Evolutionary conservation across 495 filamentous ascomycete species (phyloP).

Genomic region (Podospora australis): DNA sequence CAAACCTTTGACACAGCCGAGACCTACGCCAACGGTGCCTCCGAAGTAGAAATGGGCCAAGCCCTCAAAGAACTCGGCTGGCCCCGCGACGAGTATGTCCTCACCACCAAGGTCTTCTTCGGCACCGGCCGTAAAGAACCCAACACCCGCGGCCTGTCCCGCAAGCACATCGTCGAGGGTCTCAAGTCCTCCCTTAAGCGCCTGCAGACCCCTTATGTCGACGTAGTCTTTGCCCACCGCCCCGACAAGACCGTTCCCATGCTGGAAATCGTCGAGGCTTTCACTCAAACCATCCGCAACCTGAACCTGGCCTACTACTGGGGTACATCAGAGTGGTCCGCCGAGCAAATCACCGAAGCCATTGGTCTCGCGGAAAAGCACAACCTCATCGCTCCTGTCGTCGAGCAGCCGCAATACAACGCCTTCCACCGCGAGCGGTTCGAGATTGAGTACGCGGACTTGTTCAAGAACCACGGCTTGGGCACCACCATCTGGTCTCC

Average conservation of each 20-base stretch:
- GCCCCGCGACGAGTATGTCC: slow-evolving; percentile 76
- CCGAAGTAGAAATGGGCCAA: slow-evolving; percentile 67
- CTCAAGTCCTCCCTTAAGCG: slow-evolving; percentile 57
- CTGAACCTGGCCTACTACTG: slow-evolving; percentile 78
- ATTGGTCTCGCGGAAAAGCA: slow-evolving; percentile 67
- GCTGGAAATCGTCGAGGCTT: slow-evolving; percentile 78
- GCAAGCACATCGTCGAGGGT: slow-evolving; percentile 60
- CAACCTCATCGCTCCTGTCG: slow-evolving; percentile 70
- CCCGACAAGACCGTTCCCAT: slow-evolving; percentile 79
- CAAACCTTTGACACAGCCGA: slow-evolving; percentile 60
- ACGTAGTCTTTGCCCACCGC: slow-evolving; percentile 79
- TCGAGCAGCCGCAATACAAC: slow-evolving; percentile 85
- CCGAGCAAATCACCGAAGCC: slow-evolving; percentile 72
- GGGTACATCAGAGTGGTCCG: slow-evolving; percentile 85
- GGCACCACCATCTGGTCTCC: slow-evolving; percentile 71
- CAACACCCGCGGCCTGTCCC: slow-evolving; percentile 70
- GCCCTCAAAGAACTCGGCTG: slow-evolving; percentile 62
- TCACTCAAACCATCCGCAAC: slow-evolving; percentile 71
- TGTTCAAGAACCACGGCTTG: slow-evolving; percentile 57
- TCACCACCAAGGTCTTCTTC: slow-evolving; percentile 68
- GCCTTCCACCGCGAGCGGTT: slow-evolving; percentile 66
- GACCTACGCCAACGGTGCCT: slow-evolving; percentile 58
- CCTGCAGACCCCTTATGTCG: slow-evolving; percentile 68
- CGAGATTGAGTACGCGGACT: slow-evolving; percentile 63
- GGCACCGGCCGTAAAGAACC: slow-evolving; percentile 31